phyloP scores from a whole-genome alignment of 495 filamentous ascomycete genomes.

The Hyphodiscus hymeniophilus region DNA sequence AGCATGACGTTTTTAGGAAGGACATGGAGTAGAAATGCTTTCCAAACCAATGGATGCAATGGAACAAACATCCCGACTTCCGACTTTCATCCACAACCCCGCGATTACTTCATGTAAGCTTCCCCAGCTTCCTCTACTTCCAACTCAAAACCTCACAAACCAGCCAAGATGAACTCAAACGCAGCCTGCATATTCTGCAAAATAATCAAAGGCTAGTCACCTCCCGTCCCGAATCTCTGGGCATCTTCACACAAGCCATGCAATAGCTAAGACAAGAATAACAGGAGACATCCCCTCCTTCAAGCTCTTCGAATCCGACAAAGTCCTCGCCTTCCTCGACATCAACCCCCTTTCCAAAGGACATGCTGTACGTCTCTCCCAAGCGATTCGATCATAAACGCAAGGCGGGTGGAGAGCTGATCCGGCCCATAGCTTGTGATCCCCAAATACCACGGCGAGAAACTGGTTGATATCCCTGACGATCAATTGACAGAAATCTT shows the following conservation, averaged over 20 bases:
- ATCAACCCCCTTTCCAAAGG: constrained; percentile 81
- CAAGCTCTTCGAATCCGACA: constrained; percentile 90
- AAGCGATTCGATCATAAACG: not conserved
- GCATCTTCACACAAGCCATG: not conserved
- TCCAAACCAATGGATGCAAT: too few relatives aligned
- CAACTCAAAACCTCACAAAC: not conserved
- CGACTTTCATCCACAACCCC: not conserved
- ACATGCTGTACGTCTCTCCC: constrained; percentile 67
- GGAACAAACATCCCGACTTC: too few relatives aligned
- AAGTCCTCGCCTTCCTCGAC: constrained; percentile 93
- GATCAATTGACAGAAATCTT: constrained; percentile 77
- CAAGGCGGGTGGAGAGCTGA: not conserved
- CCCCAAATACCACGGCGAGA: constrained; percentile 90
- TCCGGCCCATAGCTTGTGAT: constrained; percentile 68
- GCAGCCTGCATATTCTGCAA: constrained; percentile 94
- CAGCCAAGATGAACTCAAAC: not conserved
- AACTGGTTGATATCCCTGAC: constrained; percentile 90
- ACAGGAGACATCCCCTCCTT: constrained; percentile 89
- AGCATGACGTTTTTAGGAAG: too few relatives aligned
- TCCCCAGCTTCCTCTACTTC: not conserved
- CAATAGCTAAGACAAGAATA: constrained; percentile 8
- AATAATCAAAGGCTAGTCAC: constrained; percentile 79
- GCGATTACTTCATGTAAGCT: not conserved
- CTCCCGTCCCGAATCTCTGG: not conserved
- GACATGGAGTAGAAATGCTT: too few relatives aligned